Evolutionary conservation across 345 rosid species (phyloP), one percentile per base, ranked within the genome.

Genomic region (Barbarea vulgaris): DNA sequence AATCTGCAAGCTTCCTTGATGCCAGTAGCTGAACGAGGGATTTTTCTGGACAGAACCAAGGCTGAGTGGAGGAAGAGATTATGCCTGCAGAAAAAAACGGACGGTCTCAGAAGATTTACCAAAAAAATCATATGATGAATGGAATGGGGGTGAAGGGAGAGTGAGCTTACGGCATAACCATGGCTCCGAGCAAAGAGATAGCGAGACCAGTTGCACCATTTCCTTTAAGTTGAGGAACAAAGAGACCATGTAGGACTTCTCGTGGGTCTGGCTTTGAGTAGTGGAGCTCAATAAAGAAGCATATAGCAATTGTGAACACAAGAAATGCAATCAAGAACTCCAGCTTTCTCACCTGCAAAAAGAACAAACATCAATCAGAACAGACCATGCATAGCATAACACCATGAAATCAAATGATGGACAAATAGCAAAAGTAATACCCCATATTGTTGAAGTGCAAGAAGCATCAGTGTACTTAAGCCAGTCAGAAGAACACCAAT

Each of bases 51-150:
- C 74, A 94, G 96, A 64, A 94, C 97, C 81, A 94, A 75, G 3
- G 97, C 98, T 10, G 98, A 94, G 81, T 94, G 98, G 54, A 94
- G 97, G 76, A 91, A 94, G 72, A 94, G 91, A 72, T 94, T 94
- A 81, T 94, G 98, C 72, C 98, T 94, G 76, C 1, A 3, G 18
- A 15, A 12, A 19, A 55, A 36, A 63, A 6, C 7, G 19, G 18
- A 47, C 1, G 7, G 28, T 44, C 10, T 13, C 19, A 44, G 21
- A 61, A 41, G 13, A 42, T 27, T 14, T 41, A 52, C 21, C 14
- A 1, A 72, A 59, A 59, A 0, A 62, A 30, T 19, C 7, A 22
- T 46, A 19, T 25, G n/a, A 54, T 44, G 58, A 15, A 41, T 68
- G 14, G 3, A n/a, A n/a, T n/a, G n/a, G 21, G 67, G 7, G 50